These are phyloP conservation scores for Cladosporium sp. DNA, from an alignment of 2,329 filamentous ascomycete genomes.

Conservation along the genomic window DNA sequence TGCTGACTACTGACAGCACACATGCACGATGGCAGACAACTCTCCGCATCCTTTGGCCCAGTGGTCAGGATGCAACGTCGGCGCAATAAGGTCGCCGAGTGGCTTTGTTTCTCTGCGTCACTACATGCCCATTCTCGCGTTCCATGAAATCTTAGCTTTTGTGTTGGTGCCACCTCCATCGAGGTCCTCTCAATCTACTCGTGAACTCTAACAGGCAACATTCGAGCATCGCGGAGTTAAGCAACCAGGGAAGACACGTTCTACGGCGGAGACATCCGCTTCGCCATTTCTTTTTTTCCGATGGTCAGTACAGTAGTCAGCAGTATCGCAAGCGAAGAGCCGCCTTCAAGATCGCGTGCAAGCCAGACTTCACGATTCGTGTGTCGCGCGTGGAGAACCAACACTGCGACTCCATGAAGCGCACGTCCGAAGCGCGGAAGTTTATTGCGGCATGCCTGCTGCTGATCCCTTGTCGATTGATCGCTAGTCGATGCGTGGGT, in stretches of 20 bases:
- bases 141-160: not conserved
- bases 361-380: constrained; percentile 10
- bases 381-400: not conserved
- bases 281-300: not conserved
- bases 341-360: constrained; percentile 6
- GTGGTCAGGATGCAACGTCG: constrained; percentile 11
- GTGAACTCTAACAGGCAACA: not conserved
- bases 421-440: constrained; percentile 7
- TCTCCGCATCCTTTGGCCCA: constrained; percentile 13
- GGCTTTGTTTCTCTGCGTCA: not conserved
- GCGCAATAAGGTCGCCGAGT: constrained; percentile 13
- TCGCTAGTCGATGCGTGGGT: constrained; percentile 4
- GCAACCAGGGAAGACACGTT: not conserved
- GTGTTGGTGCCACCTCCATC: not conserved
- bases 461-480: constrained; percentile 12
- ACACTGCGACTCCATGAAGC: not conserved
- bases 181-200: not conserved
- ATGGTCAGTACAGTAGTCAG: constrained; percentile 1
- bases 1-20: constrained; percentile 11
- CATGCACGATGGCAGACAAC: not conserved
- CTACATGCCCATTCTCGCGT: not conserved
- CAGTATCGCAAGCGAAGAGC: not conserved
- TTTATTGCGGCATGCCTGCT: constrained; percentile 8
- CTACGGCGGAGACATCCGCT: not conserved
- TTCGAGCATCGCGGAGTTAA: not conserved